These are phyloP conservation scores for Botrytis byssoidea DNA, from an alignment of 2,329 filamentous ascomycete species.

Conservation along the genomic window DNA sequence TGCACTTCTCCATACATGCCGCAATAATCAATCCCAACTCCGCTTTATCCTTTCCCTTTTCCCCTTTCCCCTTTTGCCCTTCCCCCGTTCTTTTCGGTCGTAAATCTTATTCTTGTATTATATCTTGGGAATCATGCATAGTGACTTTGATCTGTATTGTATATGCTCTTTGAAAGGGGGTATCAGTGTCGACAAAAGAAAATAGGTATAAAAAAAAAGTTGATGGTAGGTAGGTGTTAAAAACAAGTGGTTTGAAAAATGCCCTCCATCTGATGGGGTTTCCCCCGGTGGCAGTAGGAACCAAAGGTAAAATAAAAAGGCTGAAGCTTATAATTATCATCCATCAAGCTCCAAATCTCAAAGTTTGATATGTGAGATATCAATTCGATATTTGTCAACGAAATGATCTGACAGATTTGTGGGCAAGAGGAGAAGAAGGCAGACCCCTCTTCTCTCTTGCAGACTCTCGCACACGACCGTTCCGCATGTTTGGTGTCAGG, in stretches of 20 bases:
- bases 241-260: background rate
- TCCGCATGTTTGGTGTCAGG: slow-evolving; percentile 55
- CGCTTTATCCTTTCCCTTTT: background rate
- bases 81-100: background rate
- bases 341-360: background rate
- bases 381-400: slow-evolving; percentile 35
- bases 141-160: slow-evolving; percentile 7
- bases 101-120: slow-evolving; percentile 17
- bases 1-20: background rate
- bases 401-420: slow-evolving; percentile 47
- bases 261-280: background rate
- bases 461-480: slow-evolving; percentile 47
- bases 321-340: background rate
- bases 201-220: background rate
- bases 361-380: background rate
- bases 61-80: too few relatives aligned
- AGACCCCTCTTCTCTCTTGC: slow-evolving; percentile 25
- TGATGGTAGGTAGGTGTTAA: background rate
- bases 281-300: background rate
- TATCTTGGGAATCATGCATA: slow-evolving; percentile 8
- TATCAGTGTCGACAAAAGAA: slow-evolving; percentile 13
- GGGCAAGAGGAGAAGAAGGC: slow-evolving; percentile 44
- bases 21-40: background rate
- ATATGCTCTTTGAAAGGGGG: slow-evolving; percentile 14
- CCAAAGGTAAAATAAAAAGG: background rate